These are phyloP conservation scores for Prunus armeniaca DNA, from an alignment of 306 rosid genomes.

Conservation along the genomic window DNA sequence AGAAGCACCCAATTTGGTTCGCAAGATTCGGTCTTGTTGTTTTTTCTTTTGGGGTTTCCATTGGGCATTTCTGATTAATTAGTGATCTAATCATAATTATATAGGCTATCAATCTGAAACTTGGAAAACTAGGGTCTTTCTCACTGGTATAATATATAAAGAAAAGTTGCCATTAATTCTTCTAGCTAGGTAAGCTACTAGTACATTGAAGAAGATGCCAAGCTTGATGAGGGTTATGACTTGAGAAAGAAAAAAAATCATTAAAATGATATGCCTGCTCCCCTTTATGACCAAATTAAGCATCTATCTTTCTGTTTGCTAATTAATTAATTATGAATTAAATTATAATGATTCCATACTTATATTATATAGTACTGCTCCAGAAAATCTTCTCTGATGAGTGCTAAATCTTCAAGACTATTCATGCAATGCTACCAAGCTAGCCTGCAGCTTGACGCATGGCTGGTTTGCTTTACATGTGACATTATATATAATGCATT, in stretches of 20 bases:
- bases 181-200: neutral
- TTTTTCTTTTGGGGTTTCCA: slow-evolving; percentile 9
- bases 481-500: neutral
- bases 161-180: slow-evolving; percentile 8
- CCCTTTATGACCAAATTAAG: slow-evolving; percentile 29
- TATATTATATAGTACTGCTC: slow-evolving; percentile 1
- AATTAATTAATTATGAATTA: neutral
- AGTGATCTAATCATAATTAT: slow-evolving; percentile 14
- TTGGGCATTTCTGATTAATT: slow-evolving; percentile 9
- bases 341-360: slow-evolving; percentile 7
- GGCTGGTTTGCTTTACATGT: slow-evolving; percentile 31
- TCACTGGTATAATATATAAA: neutral
- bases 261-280: slow-evolving; percentile 2
- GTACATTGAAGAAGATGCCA: slow-evolving; percentile 44
- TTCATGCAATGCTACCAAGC: slow-evolving; percentile 38
- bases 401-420: slow-evolving; percentile 28
- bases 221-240: slow-evolving; percentile 38
- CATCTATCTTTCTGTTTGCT: slow-evolving; percentile 40
- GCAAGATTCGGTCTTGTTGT: slow-evolving; percentile 3
- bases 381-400: slow-evolving; percentile 16
- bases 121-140: slow-evolving; percentile 1
- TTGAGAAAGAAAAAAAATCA: slow-evolving; percentile 9
- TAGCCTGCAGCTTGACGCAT: slow-evolving; percentile 39
- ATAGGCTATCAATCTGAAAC: slow-evolving; percentile 23
- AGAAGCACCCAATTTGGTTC: neutral